These are phyloP conservation scores for Oligophagozyma castellii DNA, from an alignment of 1,139 yeast species.

Conservation along the genomic window DNA sequence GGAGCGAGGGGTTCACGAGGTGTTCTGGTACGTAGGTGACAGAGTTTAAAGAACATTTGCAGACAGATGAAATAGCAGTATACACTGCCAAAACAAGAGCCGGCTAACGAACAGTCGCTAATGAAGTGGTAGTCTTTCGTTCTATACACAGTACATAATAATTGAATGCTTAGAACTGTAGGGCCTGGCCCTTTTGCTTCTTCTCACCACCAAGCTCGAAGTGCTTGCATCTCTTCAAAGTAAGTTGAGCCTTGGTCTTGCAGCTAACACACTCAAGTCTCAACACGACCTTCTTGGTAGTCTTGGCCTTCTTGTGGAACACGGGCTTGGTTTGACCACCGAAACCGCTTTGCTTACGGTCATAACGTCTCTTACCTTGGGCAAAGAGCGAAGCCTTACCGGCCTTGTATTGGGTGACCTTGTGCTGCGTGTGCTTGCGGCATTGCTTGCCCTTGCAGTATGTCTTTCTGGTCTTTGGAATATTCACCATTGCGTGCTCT, in stretches of 20 bases:
- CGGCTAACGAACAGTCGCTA: no score
- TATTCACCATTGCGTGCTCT: slow-evolving; percentile 97
- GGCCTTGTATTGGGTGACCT: slow-evolving; percentile 99
- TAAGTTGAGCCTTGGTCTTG: slow-evolving; percentile 97
- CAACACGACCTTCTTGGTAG: slow-evolving; percentile 99
- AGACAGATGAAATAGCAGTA: no score
- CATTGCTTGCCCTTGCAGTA: slow-evolving; percentile 99
- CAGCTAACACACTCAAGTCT: slow-evolving; percentile 98
- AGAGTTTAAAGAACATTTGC: no score
- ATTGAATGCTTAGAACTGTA: slow-evolving; percentile 54
- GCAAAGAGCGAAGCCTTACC: slow-evolving; percentile 99
- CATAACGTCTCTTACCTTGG: slow-evolving; percentile 99
- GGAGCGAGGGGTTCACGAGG: no score
- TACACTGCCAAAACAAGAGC: no score
- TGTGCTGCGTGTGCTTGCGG: slow-evolving; percentile 99
- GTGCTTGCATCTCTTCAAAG: slow-evolving; percentile 99
- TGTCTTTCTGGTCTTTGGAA: slow-evolving; percentile 99
- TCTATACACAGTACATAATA: neutral
- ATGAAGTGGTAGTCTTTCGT: no score
- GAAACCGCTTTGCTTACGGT: slow-evolving; percentile 99
- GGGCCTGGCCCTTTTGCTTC: slow-evolving; percentile 99
- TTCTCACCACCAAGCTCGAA: slow-evolving; percentile 99
- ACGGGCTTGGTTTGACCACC: slow-evolving; percentile 99
- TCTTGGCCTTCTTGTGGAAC: slow-evolving; percentile 99
- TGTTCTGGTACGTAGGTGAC: no score